Base-by-base conservation (phyloP, 2,329 filamentous ascomycete genomes). In the Ascochyta rabiei region DNA sequence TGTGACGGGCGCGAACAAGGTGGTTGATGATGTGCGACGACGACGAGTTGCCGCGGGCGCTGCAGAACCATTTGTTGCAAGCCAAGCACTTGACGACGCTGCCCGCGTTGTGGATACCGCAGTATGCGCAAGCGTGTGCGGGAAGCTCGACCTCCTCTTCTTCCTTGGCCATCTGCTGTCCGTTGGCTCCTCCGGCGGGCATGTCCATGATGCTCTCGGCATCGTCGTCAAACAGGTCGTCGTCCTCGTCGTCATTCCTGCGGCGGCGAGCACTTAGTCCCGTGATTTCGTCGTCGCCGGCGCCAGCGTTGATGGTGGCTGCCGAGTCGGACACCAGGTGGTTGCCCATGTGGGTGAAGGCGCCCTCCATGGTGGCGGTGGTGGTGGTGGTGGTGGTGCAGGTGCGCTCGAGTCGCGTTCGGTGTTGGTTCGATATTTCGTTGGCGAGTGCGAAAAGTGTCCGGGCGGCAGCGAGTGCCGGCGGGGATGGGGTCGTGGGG, bases 21-120 rank as follows among this genome's bases (percentile, higher is more conserved):
- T 99, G 95, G 76, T 98, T 98, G 79, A 99, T 91, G 67, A 99
- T 98, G 74, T 99, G 95, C 30, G 93, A 96, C 23, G 93, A 97
- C 46, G 91, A 96, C 16, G 93, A 93, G 76, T 97, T 99, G 64
- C 95, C 93, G 69, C 93, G 90, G 56, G 93, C 93, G 77, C 93
- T 98, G 79, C 95, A 99, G 76, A 99, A 99, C 95, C 95, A 99
- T 75, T 98, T 99, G 80, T 86, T 93, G 81, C 95, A 99, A 57
- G 88, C 85, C 57, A 99, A 83, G 73, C 95, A 99, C 79, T 97
- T 98, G 67, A 99, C 95, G 53, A 99, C 96, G 63, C 90, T 95
- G 73, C 89, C 89, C 2, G 95, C 89, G 54, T 96, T 96, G 79
- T 99, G 95, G 61, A 99, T 99, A 56, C 95, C 95, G 75, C 95